Percentiles rank a stretch among this genome's conserved stretches.
phyloP scores from a whole-genome alignment of 1,139 yeast species.

The Suhomyces bokatorum region DNA sequence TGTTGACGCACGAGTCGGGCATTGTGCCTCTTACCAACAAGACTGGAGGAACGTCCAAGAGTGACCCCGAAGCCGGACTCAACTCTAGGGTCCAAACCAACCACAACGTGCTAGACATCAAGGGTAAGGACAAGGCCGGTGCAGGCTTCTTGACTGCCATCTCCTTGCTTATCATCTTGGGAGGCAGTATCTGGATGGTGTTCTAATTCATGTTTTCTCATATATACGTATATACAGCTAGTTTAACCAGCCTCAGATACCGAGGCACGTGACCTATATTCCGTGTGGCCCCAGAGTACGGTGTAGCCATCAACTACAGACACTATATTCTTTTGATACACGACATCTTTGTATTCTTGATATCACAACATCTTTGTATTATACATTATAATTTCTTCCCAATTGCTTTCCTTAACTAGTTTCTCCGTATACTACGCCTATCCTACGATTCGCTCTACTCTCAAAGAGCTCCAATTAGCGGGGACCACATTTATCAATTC shows the following conservation, averaged over 20 bases:
- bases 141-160: conserved; percentile 50
- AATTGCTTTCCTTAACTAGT: too few species aligned
- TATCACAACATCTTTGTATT: too few species aligned
- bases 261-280: background rate
- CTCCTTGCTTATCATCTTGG: conserved; percentile 37
- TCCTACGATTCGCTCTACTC: too few species aligned
- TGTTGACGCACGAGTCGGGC: conserved; percentile 34
- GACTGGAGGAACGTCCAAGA: conserved; percentile 62
- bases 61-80: conserved; percentile 48
- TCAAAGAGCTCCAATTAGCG: too few species aligned
- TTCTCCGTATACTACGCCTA: too few species aligned
- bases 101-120: conserved; percentile 35
- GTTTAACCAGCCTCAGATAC: background rate
- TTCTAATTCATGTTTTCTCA: conserved; percentile 22
- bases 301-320: too few species aligned
- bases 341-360: too few species aligned
- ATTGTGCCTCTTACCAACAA: conserved; percentile 59
- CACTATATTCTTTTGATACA: too few species aligned
- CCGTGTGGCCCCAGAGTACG: too few species aligned
- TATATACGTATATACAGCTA: background rate
- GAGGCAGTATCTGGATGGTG: conserved; percentile 49
- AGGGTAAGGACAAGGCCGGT: conserved; percentile 47
- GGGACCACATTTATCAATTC: too few species aligned
- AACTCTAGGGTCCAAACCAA: conserved; percentile 25
- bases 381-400: too few species aligned